Conservation (phyloP, 176 grass and related monocot species). For the Stipa capillata region DNA sequence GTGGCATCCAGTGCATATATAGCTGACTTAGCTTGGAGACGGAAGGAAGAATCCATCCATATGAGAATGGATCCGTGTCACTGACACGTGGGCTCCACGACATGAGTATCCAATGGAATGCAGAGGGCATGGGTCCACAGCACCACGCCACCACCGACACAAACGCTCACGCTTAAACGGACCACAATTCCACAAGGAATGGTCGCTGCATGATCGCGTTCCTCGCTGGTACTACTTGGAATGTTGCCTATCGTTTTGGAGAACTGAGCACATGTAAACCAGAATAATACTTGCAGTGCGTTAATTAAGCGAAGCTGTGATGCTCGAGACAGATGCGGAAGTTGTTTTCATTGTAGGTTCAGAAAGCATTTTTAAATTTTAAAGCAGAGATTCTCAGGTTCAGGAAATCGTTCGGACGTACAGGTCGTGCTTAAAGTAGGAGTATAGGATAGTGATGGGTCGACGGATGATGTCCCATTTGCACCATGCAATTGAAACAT, state of each 20-base stretch:
- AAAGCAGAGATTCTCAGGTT: neutral
- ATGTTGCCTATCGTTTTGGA: neutral
- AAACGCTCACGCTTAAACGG: neutral
- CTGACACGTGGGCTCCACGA: neutral
- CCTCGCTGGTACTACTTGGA: neutral
- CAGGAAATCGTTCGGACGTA: neutral
- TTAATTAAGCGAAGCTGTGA: neutral
- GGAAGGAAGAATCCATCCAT: neutral
- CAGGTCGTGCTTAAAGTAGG: neutral
- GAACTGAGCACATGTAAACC: neutral
- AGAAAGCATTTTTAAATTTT: neutral
- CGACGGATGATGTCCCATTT: neutral
- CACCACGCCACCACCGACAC: neutral
- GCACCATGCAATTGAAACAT: neutral
- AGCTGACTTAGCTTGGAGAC: neutral
- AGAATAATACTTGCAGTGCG: neutral
- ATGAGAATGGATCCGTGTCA: neutral
- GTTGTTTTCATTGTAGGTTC: neutral
- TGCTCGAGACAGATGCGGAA: neutral
- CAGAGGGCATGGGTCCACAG: neutral
- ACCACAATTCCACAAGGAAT: neutral
- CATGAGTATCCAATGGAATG: neutral
- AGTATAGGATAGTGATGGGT: neutral
- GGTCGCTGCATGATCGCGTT: neutral
- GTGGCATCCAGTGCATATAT: neutral